phyloP scores from a whole-genome alignment of 176 grass and related monocot genomes.

The Paspalum notatum region DNA sequence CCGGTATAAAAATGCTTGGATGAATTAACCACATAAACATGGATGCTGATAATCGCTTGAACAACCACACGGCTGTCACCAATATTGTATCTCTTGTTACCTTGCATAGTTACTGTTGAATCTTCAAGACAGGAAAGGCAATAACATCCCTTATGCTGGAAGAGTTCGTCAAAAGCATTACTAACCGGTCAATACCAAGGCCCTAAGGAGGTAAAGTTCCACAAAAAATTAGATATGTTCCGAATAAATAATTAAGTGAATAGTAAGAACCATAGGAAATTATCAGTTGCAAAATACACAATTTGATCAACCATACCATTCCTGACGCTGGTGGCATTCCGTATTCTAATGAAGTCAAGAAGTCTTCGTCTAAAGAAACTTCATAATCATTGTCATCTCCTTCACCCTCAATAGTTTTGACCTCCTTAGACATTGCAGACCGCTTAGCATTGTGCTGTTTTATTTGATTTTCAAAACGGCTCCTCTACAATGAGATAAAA shows the following conservation, averaged over 20 bases:
- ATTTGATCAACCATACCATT: slow-evolving; percentile 62
- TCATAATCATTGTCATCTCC: slow-evolving; percentile 82
- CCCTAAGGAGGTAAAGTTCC: slow-evolving; percentile 48
- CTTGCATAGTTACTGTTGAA: slow-evolving; percentile 58
- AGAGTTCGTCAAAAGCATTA: slow-evolving; percentile 93
- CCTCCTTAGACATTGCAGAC: slow-evolving; percentile 54
- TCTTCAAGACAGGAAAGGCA: slow-evolving; percentile 89
- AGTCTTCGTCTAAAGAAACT: slow-evolving; percentile 93
- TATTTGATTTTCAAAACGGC: slow-evolving; percentile 94
- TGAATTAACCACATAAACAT: not conserved
- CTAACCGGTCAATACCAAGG: slow-evolving; percentile 85
- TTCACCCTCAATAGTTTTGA: slow-evolving; percentile 57
- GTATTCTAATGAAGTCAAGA: slow-evolving; percentile 88
- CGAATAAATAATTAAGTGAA: slow-evolving; percentile 24
- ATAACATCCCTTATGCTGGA: slow-evolving; percentile 95
- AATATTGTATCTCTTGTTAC: slow-evolving; percentile 7
- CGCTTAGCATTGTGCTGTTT: slow-evolving; percentile 92
- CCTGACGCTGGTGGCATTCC: slow-evolving; percentile 99
- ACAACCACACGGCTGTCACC: not conserved
- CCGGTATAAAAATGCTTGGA: slow-evolving; percentile 17
- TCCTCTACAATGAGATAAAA: slow-evolving; percentile 59
- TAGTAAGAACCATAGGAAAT: slow-evolving; percentile 3
- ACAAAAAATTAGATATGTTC: slow-evolving; percentile 29
- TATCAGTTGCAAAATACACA: not conserved
- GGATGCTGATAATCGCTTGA: not conserved